phyloP scores from a whole-genome alignment of 441 rosid species.

The Corymbia calophylla region DNA sequence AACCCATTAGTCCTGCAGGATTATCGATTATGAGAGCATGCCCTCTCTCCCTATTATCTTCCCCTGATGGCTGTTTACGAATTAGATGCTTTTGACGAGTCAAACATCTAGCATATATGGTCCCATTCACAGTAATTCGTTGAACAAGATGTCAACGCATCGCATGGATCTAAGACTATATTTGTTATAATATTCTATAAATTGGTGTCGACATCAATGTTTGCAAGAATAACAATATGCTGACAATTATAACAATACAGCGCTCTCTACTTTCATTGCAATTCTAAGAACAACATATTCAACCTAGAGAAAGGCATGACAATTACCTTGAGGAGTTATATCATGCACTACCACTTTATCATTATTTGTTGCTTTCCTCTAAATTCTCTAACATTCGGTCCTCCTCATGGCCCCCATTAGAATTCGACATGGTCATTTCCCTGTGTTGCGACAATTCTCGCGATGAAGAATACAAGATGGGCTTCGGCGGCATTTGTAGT shows the following conservation, averaged over 20 bases:
- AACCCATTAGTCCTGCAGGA: background rate
- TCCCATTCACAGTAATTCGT: background rate
- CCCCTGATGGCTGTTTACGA: background rate
- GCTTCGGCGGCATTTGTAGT: conserved; percentile 21
- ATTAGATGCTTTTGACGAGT: background rate
- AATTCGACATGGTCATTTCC: background rate
- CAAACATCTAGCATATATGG: background rate
- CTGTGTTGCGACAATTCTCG: background rate
- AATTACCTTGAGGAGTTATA: background rate
- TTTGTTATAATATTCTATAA: background rate
- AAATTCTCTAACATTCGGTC: background rate
- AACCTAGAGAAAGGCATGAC: background rate
- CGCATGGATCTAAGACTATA: background rate
- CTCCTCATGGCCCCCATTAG: background rate
- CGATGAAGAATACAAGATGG: conserved; percentile 4
- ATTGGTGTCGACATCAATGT: background rate
- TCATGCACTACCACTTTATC: background rate
- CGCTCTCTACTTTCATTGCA: background rate
- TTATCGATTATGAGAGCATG: background rate
- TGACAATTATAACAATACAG: background rate
- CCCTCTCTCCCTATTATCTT: background rate
- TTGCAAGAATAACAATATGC: background rate
- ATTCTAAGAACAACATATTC: too few species aligned
- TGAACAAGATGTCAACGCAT: too few species aligned
- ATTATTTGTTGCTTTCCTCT: background rate